phyloP scores from a whole-genome alignment of 805 yeast genomes.

The Wickerhamomyces bisporus region DNA sequence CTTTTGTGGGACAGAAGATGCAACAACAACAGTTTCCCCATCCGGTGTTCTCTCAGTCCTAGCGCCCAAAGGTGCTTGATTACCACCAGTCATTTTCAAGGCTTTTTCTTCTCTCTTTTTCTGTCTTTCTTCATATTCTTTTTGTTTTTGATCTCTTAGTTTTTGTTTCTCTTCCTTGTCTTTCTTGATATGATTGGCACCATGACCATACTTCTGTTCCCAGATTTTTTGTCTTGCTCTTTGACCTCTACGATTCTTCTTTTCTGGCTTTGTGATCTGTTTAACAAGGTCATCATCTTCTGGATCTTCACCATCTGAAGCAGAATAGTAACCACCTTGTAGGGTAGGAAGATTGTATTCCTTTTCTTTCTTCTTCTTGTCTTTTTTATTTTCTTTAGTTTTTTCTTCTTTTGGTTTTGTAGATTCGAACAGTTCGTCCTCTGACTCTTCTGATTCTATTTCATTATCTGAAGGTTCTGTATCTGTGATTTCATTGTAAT shows the following conservation, averaged over 20 bases:
- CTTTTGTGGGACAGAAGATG: slow-evolving; percentile 11
- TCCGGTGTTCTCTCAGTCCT: slow-evolving; percentile 18
- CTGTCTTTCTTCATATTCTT: slow-evolving; percentile 68
- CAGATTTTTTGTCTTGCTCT: slow-evolving; percentile 95
- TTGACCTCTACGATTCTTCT: slow-evolving; percentile 94
- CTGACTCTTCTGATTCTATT: slow-evolving; percentile 20
- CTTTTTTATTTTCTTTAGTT: slow-evolving; percentile 16
- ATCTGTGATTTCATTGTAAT: slow-evolving; percentile 62
- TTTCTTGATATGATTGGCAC: slow-evolving; percentile 77
- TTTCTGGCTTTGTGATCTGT: slow-evolving; percentile 43
- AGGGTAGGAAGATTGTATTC: slow-evolving; percentile 56
- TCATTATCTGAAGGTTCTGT: slow-evolving; percentile 46
- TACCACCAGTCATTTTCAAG: slow-evolving; percentile 35
- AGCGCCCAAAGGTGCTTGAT: slow-evolving; percentile 34
- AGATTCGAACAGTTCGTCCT: slow-evolving; percentile 38
- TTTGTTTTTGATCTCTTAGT: slow-evolving; percentile 54
- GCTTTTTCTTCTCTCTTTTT: slow-evolving; percentile 59
- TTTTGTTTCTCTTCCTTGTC: slow-evolving; percentile 50
- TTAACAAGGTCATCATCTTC: slow-evolving; percentile 49
- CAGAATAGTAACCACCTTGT: slow-evolving; percentile 78
- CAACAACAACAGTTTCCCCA: slow-evolving; percentile 1
- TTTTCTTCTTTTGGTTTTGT: slow-evolving; percentile 22
- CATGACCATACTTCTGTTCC: slow-evolving; percentile 82
- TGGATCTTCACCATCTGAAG: slow-evolving; percentile 69
- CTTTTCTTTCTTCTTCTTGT: slow-evolving; percentile 32